phyloP scores from a whole-genome alignment of 352 stramenopile species.

The Phytopythium oedochilum region DNA sequence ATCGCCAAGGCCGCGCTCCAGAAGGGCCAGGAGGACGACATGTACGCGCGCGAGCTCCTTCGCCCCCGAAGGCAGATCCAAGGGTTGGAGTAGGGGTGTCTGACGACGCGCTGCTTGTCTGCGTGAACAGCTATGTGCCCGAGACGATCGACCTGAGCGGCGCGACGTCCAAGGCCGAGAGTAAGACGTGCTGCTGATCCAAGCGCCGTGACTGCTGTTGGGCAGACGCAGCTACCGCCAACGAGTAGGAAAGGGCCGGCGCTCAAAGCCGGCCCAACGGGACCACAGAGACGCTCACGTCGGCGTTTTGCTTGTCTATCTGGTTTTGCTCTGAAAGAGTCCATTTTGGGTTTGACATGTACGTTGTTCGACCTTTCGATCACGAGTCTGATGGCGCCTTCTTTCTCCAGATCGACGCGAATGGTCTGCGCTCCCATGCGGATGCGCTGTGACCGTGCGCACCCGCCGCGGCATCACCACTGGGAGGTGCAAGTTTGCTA shows the following conservation, averaged over 20 bases:
- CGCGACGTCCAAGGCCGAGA: constrained; percentile 60
- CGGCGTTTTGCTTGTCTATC: neutral
- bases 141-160: constrained; percentile 85
- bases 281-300: neutral
- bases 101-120: neutral
- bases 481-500: neutral
- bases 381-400: neutral
- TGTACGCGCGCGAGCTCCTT: constrained; percentile 32
- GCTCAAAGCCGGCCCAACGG: too few species aligned
- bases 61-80: too few species aligned
- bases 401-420: constrained; percentile 1
- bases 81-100: too few species aligned
- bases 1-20: constrained; percentile 88
- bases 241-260: too few species aligned
- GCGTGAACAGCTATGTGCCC: constrained; percentile 54
- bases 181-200: constrained; percentile 65
- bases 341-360: neutral
- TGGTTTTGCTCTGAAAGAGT: neutral
- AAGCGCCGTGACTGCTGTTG: neutral
- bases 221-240: neutral
- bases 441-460: neutral
- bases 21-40: constrained; percentile 85
- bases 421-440: neutral
- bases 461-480: neutral
- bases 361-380: neutral